Conservation (phyloP, 371 early-diverging fungal species). For the Cokeromyces recurvatus region DNA sequence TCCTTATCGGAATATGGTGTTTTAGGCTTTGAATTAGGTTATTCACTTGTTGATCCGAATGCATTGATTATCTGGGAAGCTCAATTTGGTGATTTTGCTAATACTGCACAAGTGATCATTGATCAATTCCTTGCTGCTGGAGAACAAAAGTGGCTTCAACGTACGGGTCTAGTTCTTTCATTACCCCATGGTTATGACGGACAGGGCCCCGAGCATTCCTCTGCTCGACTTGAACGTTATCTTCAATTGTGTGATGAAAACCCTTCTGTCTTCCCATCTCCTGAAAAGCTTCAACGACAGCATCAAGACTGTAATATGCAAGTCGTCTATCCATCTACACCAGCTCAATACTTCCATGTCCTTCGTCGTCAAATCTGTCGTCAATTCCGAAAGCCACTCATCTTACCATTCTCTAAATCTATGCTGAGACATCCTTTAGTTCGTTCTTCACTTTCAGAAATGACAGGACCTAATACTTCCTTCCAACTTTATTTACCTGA, state of each 20-base stretch:
- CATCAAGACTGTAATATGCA: slow-evolving; percentile 98
- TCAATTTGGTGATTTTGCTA: slow-evolving; percentile 97
- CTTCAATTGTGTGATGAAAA: slow-evolving; percentile 93
- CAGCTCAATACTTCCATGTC: slow-evolving; percentile 95
- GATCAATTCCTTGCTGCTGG: slow-evolving; percentile 95
- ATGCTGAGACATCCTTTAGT: slow-evolving; percentile 93
- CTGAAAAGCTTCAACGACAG: slow-evolving; percentile 79
- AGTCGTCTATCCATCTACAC: slow-evolving; percentile 92
- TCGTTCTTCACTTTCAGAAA: slow-evolving; percentile 76
- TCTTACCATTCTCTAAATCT: slow-evolving; percentile 88
- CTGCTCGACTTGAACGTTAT: slow-evolving; percentile 92
- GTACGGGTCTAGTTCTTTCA: slow-evolving; percentile 86
- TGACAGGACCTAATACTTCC: slow-evolving; percentile 73
- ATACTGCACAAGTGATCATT: slow-evolving; percentile 94
- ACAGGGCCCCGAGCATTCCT: slow-evolving; percentile 97
- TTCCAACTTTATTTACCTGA: slow-evolving; percentile 94
- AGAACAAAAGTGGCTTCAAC: slow-evolving; percentile 96
- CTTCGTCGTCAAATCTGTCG: slow-evolving; percentile 94
- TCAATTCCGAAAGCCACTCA: slow-evolving; percentile 92
- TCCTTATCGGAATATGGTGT: slow-evolving; percentile 95
- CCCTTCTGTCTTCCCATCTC: slow-evolving; percentile 79
- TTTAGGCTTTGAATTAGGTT: slow-evolving; percentile 95
- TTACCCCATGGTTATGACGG: slow-evolving; percentile 98
- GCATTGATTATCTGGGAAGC: slow-evolving; percentile 96
- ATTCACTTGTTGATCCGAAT: slow-evolving; percentile 90